Percentiles rank a stretch among this genome's conserved stretches.
These are phyloP conservation scores for Auriscalpium orientale DNA, from an alignment of 768 basidiomycete species.

Conservation along the genomic window DNA sequence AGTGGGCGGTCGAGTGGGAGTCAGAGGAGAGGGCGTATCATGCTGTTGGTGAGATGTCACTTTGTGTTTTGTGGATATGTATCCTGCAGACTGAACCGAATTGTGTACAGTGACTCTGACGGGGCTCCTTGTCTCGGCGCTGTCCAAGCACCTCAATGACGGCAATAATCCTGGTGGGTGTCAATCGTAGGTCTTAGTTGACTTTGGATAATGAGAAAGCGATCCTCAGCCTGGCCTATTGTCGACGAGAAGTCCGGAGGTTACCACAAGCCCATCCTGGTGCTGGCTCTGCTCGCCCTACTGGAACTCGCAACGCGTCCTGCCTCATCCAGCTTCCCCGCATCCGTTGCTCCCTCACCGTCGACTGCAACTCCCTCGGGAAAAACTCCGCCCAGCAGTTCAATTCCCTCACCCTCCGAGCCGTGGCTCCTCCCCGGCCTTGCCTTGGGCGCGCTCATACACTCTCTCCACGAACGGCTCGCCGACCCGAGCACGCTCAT, in stretches of 20 bases:
- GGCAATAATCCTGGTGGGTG: slow-evolving; percentile 68
- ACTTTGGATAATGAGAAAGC: background rate
- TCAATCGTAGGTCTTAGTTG: too few species aligned
- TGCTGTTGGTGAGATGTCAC: background rate
- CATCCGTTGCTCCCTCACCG: background rate
- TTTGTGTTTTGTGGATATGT: background rate
- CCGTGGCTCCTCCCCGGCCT: slow-evolving; percentile 38
- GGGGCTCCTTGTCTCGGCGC: slow-evolving; percentile 57
- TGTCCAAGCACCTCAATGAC: slow-evolving; percentile 72
- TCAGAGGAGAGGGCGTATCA: slow-evolving; percentile 6
- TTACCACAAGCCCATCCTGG: slow-evolving; percentile 60
- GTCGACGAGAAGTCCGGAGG: slow-evolving; percentile 58
- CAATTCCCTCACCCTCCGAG: background rate
- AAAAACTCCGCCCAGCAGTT: background rate
- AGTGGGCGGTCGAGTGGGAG: slow-evolving; percentile 9
- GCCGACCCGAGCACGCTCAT: slow-evolving; percentile 73
- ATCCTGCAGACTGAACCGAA: background rate
- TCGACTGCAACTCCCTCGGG: background rate
- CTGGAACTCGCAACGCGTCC: slow-evolving; percentile 45
- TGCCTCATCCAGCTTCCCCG: slow-evolving; percentile 14
- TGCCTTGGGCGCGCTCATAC: slow-evolving; percentile 61
- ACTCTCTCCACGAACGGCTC: slow-evolving; percentile 64
- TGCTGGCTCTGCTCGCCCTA: slow-evolving; percentile 50
- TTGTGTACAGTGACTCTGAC: slow-evolving; percentile 45
- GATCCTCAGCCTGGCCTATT: slow-evolving; percentile 65